Evolutionary conservation across 805 yeast species (phyloP), one percentile per base, ranked within the genome.

Genomic region (Monosporozyma solicola): DNA sequence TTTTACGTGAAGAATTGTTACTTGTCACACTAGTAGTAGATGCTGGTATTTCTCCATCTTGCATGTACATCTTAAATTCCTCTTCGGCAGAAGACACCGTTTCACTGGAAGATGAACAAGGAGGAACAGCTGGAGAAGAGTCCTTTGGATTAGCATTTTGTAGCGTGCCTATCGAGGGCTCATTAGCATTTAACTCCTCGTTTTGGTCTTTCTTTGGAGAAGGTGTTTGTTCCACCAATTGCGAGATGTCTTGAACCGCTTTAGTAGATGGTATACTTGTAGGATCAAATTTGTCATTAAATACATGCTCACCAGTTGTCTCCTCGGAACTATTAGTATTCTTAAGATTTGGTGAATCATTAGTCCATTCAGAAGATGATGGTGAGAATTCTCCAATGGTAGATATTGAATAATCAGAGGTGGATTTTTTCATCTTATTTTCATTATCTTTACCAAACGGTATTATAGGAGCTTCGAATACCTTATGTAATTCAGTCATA

Each of bases 321-420:
- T 35, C 39, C 7, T 15, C 39, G 7, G 31, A 10, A 11, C 25
- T 24, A 41, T 22, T 29, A 2, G 31, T 53, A 32, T 52, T 56
- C 29, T 48, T 57, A 24, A 57, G 48, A 45, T 65, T 69, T 8
- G 76, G 76, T 7, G 75, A 70, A 37, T 72, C 77, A 53, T 64
- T 65, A 5, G 72, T 69, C 61, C 73, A 66, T 50, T 74, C 78
- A 1, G 76, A 72, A 2, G 77, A 72, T 6, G 75, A 71, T 20
- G 79, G 78, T 2, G 78, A 74, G 59, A 69, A 75, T 13, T 75
- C 76, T 0, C 79, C 79, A 43, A 75, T 74, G 2, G 68, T 65
- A 1, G 77, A 72, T 15, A 73, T 72, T 8, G 72, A 66, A 27
- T 64, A 64, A 44, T 70, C 70, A 2, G 68, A 65, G 41, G 62